Evolutionary conservation across 305 asterid species (phyloP), one percentile per base, ranked within the genome.

Genomic region (Solanum hybrid): DNA sequence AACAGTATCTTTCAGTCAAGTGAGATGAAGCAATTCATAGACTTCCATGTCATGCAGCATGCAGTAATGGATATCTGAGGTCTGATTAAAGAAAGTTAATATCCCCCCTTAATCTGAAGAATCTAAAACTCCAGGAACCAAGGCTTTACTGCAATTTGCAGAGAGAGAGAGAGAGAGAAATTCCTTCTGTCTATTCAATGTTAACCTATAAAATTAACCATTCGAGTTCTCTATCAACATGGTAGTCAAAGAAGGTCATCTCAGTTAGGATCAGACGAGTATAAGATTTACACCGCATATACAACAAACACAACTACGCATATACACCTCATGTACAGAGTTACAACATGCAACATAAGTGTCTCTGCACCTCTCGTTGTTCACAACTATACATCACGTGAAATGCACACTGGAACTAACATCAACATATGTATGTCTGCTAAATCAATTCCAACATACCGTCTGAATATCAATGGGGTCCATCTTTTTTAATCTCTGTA

Each of bases 391-490:
- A 85, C n/a, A 75, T 10, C 64, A 86, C 13, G 20, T 75, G 26
- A 20, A 66, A 31, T 76, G 27, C 64, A 77, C 71, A 38, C 35
- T 22, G 14, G 64, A 60, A 20, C 40, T 73, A 32, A 76, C 64
- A 16, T 2, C 42, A 76, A 75, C 7, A 24, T 11, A 34, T 87
- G 76, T 24, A 56, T 7, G 24, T 4, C n/a, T 51, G n/a, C 37
- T 24, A 72, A 13, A 14, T 73, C 29, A 86, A 86, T 77, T 46
- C 64, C 35, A 24, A 87, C 97, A 89, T 93, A 97, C 99, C 95
- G 99, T 95, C 93, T 96, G 97, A 29, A 95, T 92, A 89, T 94
- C 89, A 89, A 97, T 91, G 27, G 98, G 96, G 80, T 96, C 98
- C 99, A 97, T 94, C 88, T 85, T 91, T 92, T 91, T 92, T 29